A percentile compares a stretch with the other conserved stretches of the same genome.
These are phyloP conservation scores for Fremontodendron californicum DNA, from an alignment of 345 rosid species.

Conservation along the genomic window DNA sequence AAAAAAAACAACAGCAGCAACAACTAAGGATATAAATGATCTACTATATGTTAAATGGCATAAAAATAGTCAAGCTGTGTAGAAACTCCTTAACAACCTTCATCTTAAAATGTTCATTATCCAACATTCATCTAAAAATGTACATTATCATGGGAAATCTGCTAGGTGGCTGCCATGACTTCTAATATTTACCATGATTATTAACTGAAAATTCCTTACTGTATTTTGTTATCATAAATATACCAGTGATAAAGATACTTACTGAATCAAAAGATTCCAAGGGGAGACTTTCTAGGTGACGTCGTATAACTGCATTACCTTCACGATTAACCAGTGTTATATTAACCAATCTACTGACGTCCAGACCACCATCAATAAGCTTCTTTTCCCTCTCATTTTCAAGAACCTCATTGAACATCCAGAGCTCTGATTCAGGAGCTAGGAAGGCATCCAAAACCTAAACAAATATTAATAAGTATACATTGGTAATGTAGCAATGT, in stretches of 20 bases:
- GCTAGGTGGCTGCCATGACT: not conserved
- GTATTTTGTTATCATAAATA: constrained; percentile 2
- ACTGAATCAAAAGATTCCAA: constrained; percentile 70
- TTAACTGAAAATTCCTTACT: not conserved
- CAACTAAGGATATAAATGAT: not conserved
- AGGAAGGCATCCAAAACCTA: constrained; percentile 71
- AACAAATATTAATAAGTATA: constrained; percentile 17
- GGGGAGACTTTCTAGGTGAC: constrained; percentile 73
- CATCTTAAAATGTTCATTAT: not conserved
- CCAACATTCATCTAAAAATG: not conserved
- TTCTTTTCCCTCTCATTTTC: constrained; percentile 67
- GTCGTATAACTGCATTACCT: constrained; percentile 71
- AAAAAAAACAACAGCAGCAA: not conserved
- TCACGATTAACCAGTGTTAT: constrained; percentile 58
- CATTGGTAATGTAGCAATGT: not conserved
- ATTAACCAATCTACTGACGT: constrained; percentile 47
- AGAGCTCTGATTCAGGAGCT: constrained; percentile 70
- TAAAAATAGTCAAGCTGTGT: not conserved
- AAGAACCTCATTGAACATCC: constrained; percentile 80
- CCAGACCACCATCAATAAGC: constrained; percentile 71
- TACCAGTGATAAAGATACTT: constrained; percentile 23
- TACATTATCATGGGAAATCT: not conserved
- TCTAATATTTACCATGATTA: not conserved
- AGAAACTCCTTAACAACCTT: not conserved
- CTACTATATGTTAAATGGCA: not conserved